These are phyloP conservation scores for Ustilago loliicola DNA, from an alignment of 1,284 basidiomycete genomes.

Conservation along the genomic window DNA sequence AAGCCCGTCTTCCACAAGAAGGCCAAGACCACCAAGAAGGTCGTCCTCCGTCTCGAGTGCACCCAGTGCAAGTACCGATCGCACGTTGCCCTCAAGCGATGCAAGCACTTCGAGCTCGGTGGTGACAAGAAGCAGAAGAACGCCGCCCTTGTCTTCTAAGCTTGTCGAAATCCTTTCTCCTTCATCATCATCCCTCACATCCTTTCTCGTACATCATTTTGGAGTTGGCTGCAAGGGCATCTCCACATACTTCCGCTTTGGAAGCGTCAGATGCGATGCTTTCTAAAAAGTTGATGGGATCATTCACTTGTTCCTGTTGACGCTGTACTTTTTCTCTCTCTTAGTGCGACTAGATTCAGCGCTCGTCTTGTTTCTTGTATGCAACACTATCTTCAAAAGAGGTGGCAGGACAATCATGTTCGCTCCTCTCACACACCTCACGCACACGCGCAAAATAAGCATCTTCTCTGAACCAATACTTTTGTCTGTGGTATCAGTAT, in stretches of 20 bases:
- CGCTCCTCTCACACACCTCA: slow-evolving; percentile 13
- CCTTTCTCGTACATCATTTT: slow-evolving; percentile 7
- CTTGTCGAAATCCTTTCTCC: slow-evolving; percentile 4
- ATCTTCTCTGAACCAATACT: slow-evolving; percentile 30
- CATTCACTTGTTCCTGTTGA: slow-evolving; percentile 12
- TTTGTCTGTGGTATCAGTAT: background rate
- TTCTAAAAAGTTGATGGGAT: slow-evolving; percentile 25
- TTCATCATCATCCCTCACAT: background rate
- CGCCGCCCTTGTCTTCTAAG: slow-evolving; percentile 85
- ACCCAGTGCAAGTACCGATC: slow-evolving; percentile 93
- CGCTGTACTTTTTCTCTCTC: slow-evolving; percentile 43
- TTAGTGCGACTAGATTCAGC: slow-evolving; percentile 19
- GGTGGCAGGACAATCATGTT: slow-evolving; percentile 1
- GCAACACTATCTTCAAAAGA: slow-evolving; percentile 27
- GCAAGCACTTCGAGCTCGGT: slow-evolving; percentile 99
- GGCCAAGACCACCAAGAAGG: slow-evolving; percentile 92
- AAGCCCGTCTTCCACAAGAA: slow-evolving; percentile 99
- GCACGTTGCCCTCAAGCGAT: slow-evolving; percentile 89
- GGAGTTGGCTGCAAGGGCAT: background rate
- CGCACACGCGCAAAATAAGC: slow-evolving; percentile 40
- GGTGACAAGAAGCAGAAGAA: slow-evolving; percentile 99
- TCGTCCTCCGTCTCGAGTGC: slow-evolving; percentile 97
- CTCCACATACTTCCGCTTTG: slow-evolving; percentile 8
- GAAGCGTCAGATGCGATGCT: slow-evolving; percentile 21
- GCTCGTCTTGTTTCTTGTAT: slow-evolving; percentile 4